Percentiles rank a stretch among this genome's conserved stretches.
Evolutionary conservation across 2,329 filamentous ascomycete genomes (phyloP).

Genomic region (Botryosphaeria dothidea): DNA sequence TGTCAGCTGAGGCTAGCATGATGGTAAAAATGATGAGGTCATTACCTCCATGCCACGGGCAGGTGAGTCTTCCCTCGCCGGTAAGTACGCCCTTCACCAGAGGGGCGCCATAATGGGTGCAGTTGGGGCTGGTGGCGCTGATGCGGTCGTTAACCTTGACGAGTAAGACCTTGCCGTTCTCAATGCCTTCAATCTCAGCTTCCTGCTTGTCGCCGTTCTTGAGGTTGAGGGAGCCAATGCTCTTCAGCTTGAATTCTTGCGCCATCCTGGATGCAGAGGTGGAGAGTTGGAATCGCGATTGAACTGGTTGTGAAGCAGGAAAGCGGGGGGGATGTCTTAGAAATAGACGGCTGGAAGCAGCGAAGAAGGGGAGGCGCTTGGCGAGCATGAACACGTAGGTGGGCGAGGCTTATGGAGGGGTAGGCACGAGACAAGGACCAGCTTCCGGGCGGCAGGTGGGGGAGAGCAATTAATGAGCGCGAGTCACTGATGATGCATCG

Average conservation of each 20-base stretch:
- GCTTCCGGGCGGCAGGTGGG: neutral
- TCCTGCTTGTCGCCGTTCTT: conserved; percentile 83
- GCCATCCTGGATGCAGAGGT: conserved; percentile 10
- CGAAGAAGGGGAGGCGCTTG: neutral
- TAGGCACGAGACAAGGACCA: conserved; percentile 7
- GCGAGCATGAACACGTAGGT: conserved; percentile 16
- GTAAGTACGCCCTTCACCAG: conserved; percentile 83
- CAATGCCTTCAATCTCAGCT: conserved; percentile 85
- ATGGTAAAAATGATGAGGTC: conserved; percentile 26
- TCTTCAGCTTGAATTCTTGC: conserved; percentile 66
- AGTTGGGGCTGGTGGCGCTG: conserved; percentile 80
- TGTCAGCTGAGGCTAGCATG: neutral
- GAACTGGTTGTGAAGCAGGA: neutral
- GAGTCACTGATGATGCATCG: conserved; percentile 13
- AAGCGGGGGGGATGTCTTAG: conserved; percentile 14
- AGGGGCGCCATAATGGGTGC: conserved; percentile 90
- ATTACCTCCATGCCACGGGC: conserved; percentile 92
- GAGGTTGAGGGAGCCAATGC: conserved; percentile 71
- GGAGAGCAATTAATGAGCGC: neutral
- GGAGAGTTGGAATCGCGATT: conserved; percentile 4
- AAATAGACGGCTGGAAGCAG: conserved; percentile 4
- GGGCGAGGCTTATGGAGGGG: conserved; percentile 14
- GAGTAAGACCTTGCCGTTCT: conserved; percentile 82
- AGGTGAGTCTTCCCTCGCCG: conserved; percentile 79
- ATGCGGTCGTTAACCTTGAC: conserved; percentile 75